Conservation (phyloP, 2,329 filamentous ascomycete genomes). For the Furcasterigmium sp. region DNA sequence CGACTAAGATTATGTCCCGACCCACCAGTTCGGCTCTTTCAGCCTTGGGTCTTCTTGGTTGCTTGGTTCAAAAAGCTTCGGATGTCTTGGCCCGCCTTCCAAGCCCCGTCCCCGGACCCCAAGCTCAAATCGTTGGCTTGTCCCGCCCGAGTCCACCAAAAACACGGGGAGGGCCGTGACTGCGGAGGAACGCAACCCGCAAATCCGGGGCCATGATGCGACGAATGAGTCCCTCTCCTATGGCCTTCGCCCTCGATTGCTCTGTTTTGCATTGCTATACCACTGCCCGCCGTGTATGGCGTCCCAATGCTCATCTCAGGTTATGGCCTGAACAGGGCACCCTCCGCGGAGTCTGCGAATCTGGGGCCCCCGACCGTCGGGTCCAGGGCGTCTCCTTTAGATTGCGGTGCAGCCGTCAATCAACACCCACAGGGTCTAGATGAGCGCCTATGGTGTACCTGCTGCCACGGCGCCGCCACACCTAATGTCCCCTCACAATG, state of each 20-base stretch:
- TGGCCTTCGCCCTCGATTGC: constrained; percentile 1
- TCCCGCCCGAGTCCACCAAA: constrained; percentile 3
- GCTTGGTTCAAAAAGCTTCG: constrained; percentile 4
- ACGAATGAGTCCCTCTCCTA: not conserved
- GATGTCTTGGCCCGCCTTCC: constrained; percentile 5
- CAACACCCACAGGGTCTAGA: not conserved
- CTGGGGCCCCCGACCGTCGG: not conserved
- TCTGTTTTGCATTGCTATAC: not conserved
- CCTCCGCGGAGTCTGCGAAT: too few species aligned
- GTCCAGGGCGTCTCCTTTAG: not conserved
- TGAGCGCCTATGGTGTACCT: not conserved
- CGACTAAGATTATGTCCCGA: too few species aligned
- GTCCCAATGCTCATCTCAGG: too few species aligned
- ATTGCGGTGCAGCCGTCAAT: not conserved
- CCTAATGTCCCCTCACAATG: too few species aligned
- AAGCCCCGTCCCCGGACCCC: not conserved
- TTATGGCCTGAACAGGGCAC: too few species aligned
- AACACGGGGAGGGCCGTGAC: constrained; percentile 2
- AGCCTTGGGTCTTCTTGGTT: not conserved
- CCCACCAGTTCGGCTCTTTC: too few species aligned
- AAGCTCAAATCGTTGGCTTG: not conserved
- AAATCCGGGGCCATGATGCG: constrained; percentile 9
- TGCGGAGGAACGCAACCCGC: constrained; percentile 11
- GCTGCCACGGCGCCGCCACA: too few species aligned
- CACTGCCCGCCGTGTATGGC: not conserved